Evolutionary conservation across 1,284 basidiomycete genomes (phyloP), one percentile per base, ranked within the genome.

Genomic region (Apiotrichum porosum): DNA sequence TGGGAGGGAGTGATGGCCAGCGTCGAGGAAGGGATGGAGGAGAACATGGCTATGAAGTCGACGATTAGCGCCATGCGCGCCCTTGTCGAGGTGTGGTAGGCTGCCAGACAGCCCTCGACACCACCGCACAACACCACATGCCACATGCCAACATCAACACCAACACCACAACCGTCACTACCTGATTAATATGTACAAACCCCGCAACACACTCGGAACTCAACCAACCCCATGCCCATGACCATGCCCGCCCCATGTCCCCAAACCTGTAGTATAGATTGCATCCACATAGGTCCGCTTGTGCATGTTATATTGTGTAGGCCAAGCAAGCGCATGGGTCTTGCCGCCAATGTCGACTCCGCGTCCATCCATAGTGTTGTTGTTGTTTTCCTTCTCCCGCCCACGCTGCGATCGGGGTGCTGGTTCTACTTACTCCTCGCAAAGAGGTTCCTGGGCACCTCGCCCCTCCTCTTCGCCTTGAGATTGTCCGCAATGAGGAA

Each of bases 401-500:
- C n/a, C n/a, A n/a, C n/a, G n/a, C n/a, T n/a, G n/a, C n/a, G n/a
- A n/a, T n/a, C n/a, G n/a, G n/a, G n/a, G n/a, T n/a, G n/a, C n/a
- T n/a, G n/a, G n/a, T n/a, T 32, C 21, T 38, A 44, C 35, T 39
- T 18, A 6, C 32, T 26, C 32, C n/a, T 23, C 12, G 21, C 26
- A 42, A 56, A 56, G 18, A 69, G 61, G 37, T 71, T 65, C 22
- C 61, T 56, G 9, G 70, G 71, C 34, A 57, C 51, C 36, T 66
- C 63, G 3, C 71, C 71, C 42, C 62, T 56, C 45, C 71, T 55
- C 49, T 66, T 64, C 10, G 71, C 69, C 47, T 71, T 68, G 33
- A 75, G 62, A 49, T 74, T 60, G 49, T 73, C 72, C 9, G 73
- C 62, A 34, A 77, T 64, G 18, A 77, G 56, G 63, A 77, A 77